Conservation (phyloP, 495 filamentous ascomycete species). For the Pyrenopolyporus hunteri region DNA sequence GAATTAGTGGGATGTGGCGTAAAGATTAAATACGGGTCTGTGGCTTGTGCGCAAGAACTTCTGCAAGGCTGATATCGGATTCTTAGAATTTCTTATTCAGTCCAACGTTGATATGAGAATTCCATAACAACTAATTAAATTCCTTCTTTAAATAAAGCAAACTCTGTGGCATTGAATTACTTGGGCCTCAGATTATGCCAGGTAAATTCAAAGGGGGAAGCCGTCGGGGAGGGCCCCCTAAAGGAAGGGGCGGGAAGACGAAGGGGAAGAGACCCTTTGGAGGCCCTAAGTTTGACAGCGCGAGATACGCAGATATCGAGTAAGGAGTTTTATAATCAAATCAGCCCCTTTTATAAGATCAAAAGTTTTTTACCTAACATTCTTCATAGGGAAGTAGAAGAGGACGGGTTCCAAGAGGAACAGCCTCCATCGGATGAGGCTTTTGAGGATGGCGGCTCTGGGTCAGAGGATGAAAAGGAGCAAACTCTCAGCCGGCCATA, state of each 20-base stretch:
- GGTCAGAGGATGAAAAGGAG: constrained; percentile 50
- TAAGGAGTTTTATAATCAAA: constrained; percentile 5
- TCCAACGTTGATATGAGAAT: not conserved
- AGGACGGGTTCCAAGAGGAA: constrained; percentile 52
- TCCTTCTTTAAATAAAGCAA: not conserved
- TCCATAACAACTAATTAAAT: not conserved
- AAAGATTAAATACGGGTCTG: not conserved
- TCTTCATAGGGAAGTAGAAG: constrained; percentile 44
- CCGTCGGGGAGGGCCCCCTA: constrained; percentile 30
- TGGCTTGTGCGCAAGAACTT: constrained; percentile 28
- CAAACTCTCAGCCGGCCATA: constrained; percentile 58
- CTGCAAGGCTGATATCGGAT: constrained; percentile 38
- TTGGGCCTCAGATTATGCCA: constrained; percentile 15
- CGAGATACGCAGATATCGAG: constrained; percentile 37
- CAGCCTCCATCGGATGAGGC: constrained; percentile 47
- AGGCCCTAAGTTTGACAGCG: constrained; percentile 31
- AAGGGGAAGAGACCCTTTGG: constrained; percentile 19
- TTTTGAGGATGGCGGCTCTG: constrained; percentile 48
- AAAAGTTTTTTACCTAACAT: constrained; percentile 24
- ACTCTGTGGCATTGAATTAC: not conserved
- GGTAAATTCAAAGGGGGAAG: constrained; percentile 38
- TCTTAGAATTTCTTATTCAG: constrained; percentile 21
- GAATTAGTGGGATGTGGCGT: constrained; percentile 17
- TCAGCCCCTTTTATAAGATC: not conserved
- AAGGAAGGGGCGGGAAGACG: constrained; percentile 35